These are phyloP conservation scores for Rosa lucieae DNA, from an alignment of 306 rosid species.

Conservation along the genomic window DNA sequence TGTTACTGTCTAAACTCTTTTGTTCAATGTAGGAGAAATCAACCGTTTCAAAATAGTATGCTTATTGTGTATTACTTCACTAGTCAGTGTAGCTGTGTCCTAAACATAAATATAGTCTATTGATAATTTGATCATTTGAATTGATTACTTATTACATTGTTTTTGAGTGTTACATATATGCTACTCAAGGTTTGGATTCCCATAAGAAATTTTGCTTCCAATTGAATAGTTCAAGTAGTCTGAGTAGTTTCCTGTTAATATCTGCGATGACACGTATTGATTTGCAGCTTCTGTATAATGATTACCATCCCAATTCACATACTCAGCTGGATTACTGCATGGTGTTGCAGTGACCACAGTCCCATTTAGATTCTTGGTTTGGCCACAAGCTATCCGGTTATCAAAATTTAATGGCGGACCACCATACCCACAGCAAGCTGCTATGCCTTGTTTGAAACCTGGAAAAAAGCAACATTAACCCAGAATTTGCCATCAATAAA, in stretches of 20 bases:
- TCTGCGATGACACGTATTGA: conserved; percentile 29
- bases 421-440: conserved; percentile 47
- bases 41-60: not conserved
- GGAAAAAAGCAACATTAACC: not conserved
- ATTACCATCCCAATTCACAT: conserved; percentile 45
- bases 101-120: not conserved
- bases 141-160: not conserved
- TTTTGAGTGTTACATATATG: not conserved
- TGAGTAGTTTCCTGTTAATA: conserved; percentile 32
- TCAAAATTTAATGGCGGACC: conserved; percentile 43
- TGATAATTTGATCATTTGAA: not conserved
- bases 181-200: not conserved
- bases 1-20: not conserved
- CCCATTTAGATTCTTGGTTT: conserved; percentile 30
- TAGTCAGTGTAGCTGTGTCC: not conserved
- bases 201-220: not conserved
- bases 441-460: conserved; percentile 41
- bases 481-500: not conserved
- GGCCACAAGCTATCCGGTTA: conserved; percentile 34
- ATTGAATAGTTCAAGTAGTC: conserved; percentile 20
- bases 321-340: conserved; percentile 32
- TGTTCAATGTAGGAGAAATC: not conserved
- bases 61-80: not conserved
- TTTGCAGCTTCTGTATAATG: conserved; percentile 49
- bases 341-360: conserved; percentile 28